A percentile compares a stretch with the other conserved stretches of the same genome.
Evolutionary conservation across 2,329 filamentous ascomycete genomes (phyloP).

Genomic region (Magnaporthales sp.): DNA sequence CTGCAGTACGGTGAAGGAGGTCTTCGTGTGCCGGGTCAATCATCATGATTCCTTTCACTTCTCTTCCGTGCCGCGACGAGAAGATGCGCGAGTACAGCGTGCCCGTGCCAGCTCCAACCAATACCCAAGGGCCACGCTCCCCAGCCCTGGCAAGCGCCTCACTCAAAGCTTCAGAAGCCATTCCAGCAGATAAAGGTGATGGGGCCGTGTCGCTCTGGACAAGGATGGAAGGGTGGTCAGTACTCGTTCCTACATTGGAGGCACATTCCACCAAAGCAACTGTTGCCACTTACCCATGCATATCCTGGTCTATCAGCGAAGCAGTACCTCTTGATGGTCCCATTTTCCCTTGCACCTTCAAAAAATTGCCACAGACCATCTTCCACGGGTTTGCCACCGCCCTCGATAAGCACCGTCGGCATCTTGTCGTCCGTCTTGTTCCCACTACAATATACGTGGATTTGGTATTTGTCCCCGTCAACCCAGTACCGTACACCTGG

Average conservation of each 20-base stretch:
- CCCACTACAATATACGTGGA: slow-evolving; percentile 82
- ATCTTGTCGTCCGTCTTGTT: slow-evolving; percentile 51
- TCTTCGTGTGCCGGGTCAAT: slow-evolving; percentile 89
- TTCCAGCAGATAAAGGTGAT: slow-evolving; percentile 85
- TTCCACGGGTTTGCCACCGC: slow-evolving; percentile 72
- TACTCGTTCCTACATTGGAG: neutral
- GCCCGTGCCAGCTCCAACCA: slow-evolving; percentile 79
- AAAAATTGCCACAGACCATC: slow-evolving; percentile 73
- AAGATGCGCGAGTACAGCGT: slow-evolving; percentile 89
- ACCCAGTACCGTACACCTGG: slow-evolving; percentile 74
- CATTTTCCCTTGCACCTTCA: slow-evolving; percentile 65
- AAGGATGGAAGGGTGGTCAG: neutral
- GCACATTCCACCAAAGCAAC: neutral
- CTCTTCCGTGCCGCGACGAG: slow-evolving; percentile 67
- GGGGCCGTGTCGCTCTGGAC: slow-evolving; percentile 71
- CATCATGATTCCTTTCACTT: slow-evolving; percentile 71
- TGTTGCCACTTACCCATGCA: slow-evolving; percentile 48
- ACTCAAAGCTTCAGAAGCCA: slow-evolving; percentile 81
- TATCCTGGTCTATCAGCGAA: slow-evolving; percentile 91
- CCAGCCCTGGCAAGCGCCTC: slow-evolving; percentile 74
- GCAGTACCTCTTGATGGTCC: slow-evolving; percentile 81
- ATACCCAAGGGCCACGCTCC: slow-evolving; percentile 81
- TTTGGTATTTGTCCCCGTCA: slow-evolving; percentile 73
- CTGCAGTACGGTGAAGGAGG: slow-evolving; percentile 59
- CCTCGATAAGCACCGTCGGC: slow-evolving; percentile 83